Conservation (phyloP, 1,284 basidiomycete species). For the Lentinus polychrous region DNA sequence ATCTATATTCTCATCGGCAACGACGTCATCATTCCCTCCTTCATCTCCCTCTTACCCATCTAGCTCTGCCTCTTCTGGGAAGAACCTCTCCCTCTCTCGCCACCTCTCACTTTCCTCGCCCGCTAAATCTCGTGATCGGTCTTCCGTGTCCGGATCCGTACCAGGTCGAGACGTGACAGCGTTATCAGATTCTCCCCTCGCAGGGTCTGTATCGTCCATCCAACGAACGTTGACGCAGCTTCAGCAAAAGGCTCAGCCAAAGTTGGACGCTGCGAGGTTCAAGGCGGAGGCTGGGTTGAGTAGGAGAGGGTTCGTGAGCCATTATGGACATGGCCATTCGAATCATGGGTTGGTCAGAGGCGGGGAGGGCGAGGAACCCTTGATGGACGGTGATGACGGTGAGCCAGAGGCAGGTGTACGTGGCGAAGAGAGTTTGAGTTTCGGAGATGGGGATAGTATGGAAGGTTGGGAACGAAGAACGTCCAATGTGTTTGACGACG, state of each 20-base stretch:
- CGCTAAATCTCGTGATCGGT: conserved; percentile 10
- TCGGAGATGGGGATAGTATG: background rate
- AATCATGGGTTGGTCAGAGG: conserved; percentile 12
- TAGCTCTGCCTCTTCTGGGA: too few species aligned
- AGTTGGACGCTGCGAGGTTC: conserved; percentile 46
- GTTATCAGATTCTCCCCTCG: conserved; percentile 23
- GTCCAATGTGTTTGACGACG: background rate
- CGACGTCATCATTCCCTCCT: conserved; percentile 8
- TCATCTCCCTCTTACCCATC: conserved; percentile 13
- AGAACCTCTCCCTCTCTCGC: conserved; percentile 1
- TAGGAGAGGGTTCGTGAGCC: conserved; percentile 46
- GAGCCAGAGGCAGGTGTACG: conserved; percentile 4
- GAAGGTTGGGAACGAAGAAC: too few species aligned
- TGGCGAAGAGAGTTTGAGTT: conserved; percentile 5
- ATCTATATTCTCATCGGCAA: background rate
- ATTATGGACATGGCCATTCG: conserved; percentile 17
- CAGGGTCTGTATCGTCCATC: conserved; percentile 22
- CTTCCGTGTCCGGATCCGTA: conserved; percentile 9
- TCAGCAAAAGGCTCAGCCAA: conserved; percentile 25
- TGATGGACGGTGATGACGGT: conserved; percentile 19
- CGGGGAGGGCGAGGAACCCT: conserved; percentile 23
- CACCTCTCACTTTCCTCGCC: conserved; percentile 7
- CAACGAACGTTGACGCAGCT: conserved; percentile 36
- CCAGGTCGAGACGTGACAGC: conserved; percentile 8
- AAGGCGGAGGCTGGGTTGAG: conserved; percentile 66